phyloP scores from a whole-genome alignment of 2,329 filamentous ascomycete species.

The Falciphora oryzae region DNA sequence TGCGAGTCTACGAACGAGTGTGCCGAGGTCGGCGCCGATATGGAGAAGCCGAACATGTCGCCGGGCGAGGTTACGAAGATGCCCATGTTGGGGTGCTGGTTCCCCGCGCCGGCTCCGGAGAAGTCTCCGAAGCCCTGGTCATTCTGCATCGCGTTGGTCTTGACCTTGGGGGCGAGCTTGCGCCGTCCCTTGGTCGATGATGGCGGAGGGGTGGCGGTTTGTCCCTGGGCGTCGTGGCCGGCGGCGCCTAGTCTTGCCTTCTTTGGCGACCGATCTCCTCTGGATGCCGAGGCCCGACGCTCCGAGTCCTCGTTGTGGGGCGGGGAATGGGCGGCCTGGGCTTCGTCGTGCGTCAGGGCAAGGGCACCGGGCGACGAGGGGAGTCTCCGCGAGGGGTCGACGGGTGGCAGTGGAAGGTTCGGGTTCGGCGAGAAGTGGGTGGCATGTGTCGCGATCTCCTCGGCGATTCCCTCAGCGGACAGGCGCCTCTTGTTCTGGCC shows the following conservation, averaged over 20 bases:
- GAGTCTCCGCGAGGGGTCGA: constrained; percentile 52
- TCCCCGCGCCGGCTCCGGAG: constrained; percentile 38
- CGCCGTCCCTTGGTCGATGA: constrained; percentile 50
- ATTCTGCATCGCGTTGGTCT: constrained; percentile 48
- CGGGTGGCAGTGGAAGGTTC: constrained; percentile 49
- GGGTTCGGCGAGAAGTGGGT: constrained; percentile 53
- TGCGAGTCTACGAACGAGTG: constrained; percentile 37
- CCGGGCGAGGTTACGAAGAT: constrained; percentile 39
- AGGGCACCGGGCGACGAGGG: constrained; percentile 50
- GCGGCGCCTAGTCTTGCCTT: constrained; percentile 38
- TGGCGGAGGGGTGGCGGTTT: constrained; percentile 56
- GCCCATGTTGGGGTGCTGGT: constrained; percentile 36
- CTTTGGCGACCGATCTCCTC: constrained; percentile 30
- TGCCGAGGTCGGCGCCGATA: constrained; percentile 50
- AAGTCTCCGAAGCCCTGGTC: constrained; percentile 46
- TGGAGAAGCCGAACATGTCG: constrained; percentile 53
- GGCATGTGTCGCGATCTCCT: constrained; percentile 54
- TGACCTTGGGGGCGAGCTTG: constrained; percentile 46
- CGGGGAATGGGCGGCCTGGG: constrained; percentile 15
- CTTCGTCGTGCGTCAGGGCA: constrained; percentile 25
- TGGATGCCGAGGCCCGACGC: constrained; percentile 19
- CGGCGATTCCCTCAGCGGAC: constrained; percentile 43
- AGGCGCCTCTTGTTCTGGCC: constrained; percentile 41
- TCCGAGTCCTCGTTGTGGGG: background rate
- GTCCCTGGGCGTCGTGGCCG: constrained; percentile 23